A percentile compares a stretch with the other conserved stretches of the same genome.
These are phyloP conservation scores for Parafenestella ontariensis DNA, from an alignment of 2,329 filamentous ascomycete genomes.

Conservation along the genomic window DNA sequence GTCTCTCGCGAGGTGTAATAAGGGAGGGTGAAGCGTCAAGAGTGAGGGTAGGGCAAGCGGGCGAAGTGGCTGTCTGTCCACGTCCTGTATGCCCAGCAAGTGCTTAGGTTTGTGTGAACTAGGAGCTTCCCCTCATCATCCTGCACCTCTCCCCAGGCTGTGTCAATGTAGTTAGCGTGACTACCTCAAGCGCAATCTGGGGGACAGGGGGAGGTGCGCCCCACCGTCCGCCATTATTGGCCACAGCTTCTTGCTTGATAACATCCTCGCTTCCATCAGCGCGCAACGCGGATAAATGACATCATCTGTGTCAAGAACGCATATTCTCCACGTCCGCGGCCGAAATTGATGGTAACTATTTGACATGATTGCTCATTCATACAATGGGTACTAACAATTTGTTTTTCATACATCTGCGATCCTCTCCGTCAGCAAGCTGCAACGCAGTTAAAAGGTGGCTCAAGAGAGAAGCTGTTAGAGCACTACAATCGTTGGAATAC, in stretches of 20 bases:
- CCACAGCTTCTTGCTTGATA: background rate
- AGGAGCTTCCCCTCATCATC: conserved; percentile 21
- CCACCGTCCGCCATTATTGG: background rate
- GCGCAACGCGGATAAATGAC: background rate
- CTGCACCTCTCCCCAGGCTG: conserved; percentile 19
- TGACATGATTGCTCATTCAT: background rate
- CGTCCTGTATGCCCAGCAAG: conserved; percentile 3
- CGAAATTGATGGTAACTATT: background rate
- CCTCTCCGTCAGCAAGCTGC: background rate
- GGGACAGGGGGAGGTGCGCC: background rate
- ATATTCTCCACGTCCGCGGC: background rate
- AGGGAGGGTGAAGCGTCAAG: background rate
- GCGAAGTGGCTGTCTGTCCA: conserved; percentile 1
- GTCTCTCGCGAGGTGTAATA: background rate
- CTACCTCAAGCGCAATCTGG: background rate
- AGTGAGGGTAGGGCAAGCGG: background rate
- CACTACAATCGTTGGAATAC: background rate
- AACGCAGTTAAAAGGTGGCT: background rate
- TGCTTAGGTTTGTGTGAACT: conserved; percentile 9
- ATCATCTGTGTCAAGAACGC: background rate
- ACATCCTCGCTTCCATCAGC: no score
- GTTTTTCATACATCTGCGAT: no score
- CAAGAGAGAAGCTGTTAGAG: background rate
- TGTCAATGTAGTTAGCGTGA: conserved; percentile 20
- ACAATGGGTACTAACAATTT: no score